These are phyloP conservation scores for Aaosphaeria pasadenensis DNA, from an alignment of 2,329 filamentous ascomycete species.

Conservation along the genomic window DNA sequence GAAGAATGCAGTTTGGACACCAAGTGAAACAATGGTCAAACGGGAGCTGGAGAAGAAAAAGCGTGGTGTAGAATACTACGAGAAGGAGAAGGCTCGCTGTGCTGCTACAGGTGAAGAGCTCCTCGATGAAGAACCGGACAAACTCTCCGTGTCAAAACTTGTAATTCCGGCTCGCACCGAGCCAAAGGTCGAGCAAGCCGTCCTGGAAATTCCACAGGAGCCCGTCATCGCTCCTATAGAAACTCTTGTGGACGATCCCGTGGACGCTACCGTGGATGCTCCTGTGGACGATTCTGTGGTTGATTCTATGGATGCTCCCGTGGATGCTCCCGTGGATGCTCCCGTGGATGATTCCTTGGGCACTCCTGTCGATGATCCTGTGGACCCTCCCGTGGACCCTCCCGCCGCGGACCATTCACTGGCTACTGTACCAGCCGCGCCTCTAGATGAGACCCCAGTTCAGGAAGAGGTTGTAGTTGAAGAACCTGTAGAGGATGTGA, in stretches of 20 bases:
- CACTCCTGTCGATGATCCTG: not conserved
- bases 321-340: not conserved
- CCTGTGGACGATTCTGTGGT: not conserved
- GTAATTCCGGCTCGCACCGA: not conserved
- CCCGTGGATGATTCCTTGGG: not conserved
- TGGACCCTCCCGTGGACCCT: not conserved
- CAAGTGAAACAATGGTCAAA: constrained; percentile 82
- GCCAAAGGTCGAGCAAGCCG: not conserved
- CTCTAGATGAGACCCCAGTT: constrained; percentile 60
- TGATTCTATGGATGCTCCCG: not conserved
- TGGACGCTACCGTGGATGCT: not conserved
- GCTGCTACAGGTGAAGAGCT: constrained; percentile 65
- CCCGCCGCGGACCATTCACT: not conserved
- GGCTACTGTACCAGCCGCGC: constrained; percentile 3
- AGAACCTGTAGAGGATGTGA: not conserved
- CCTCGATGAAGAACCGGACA: constrained; percentile 52
- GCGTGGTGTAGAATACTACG: constrained; percentile 49
- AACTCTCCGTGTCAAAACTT: constrained; percentile 20
- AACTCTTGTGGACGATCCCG: not conserved
- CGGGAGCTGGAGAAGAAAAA: constrained; percentile 71
- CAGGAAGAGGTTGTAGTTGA: constrained; percentile 66
- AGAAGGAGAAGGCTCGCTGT: constrained; percentile 55
- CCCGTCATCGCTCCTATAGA: not conserved
- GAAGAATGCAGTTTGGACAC: constrained; percentile 84
- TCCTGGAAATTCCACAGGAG: not conserved